Conservation (phyloP, 495 filamentous ascomycete genomes). For the Aspergillus kassunensis region DNA sequence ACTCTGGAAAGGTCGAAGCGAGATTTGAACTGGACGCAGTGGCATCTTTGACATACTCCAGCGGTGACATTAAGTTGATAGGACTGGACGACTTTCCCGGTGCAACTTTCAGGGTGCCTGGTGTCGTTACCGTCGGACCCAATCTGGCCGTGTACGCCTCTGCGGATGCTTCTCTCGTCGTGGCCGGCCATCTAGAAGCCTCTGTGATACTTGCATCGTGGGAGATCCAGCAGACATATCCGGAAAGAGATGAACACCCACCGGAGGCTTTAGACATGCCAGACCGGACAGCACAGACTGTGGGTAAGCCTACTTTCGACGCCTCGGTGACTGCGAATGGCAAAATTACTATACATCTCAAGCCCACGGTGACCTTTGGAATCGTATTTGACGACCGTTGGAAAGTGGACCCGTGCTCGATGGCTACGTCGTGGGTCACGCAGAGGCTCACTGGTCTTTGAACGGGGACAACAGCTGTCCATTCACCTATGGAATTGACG, state of each 20-base stretch:
- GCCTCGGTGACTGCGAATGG: constrained; percentile 11
- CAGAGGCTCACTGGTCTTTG: background rate
- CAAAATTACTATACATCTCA: constrained; percentile 9
- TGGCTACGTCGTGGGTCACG: constrained; percentile 15
- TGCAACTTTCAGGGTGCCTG: constrained; percentile 30
- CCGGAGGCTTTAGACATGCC: constrained; percentile 10
- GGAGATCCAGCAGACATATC: constrained; percentile 20
- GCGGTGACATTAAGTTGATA: constrained; percentile 11
- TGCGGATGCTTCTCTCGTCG: constrained; percentile 14
- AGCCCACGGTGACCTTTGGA: constrained; percentile 24
- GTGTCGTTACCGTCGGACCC: constrained; percentile 33
- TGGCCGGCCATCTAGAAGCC: constrained; percentile 16
- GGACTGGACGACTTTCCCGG: constrained; percentile 19
- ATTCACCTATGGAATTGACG: constrained; percentile 25
- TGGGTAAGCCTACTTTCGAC: constrained; percentile 11
- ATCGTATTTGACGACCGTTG: constrained; percentile 22
- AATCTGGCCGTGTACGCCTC: constrained; percentile 22
- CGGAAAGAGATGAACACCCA: constrained; percentile 7
- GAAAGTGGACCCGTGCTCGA: constrained; percentile 16
- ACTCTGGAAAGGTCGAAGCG: constrained; percentile 21
- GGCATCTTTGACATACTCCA: background rate
- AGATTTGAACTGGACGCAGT: constrained; percentile 24
- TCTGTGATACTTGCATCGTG: constrained; percentile 14
- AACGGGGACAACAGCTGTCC: constrained; percentile 17
- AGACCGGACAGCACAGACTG: constrained; percentile 10